phyloP scores from a whole-genome alignment of 257 asterid species.

The Petrea volubilis region DNA sequence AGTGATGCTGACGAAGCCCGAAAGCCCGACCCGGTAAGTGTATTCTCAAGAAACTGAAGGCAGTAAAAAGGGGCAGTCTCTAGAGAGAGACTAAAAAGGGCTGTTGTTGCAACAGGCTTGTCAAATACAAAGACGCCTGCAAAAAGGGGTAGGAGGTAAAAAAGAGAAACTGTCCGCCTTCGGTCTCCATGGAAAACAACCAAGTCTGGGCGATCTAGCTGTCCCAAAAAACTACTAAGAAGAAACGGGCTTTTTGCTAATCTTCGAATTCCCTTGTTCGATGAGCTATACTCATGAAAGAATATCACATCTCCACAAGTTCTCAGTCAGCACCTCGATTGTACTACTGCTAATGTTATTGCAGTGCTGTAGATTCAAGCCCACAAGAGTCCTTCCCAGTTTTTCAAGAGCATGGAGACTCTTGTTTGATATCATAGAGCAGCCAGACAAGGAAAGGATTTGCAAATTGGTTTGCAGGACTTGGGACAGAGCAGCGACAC shows the following conservation, averaged over 20 bases:
- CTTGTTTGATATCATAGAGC: constrained; percentile 66
- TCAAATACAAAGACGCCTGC: constrained; percentile 51
- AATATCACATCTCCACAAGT: constrained; percentile 84
- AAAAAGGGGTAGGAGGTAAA: constrained; percentile 38
- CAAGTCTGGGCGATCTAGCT: constrained; percentile 24
- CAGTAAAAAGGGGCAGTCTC: constrained; percentile 43
- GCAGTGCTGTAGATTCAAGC: constrained; percentile 80
- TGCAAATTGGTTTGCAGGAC: constrained; percentile 65
- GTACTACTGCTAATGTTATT: constrained; percentile 51
- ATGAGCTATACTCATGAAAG: constrained; percentile 44
- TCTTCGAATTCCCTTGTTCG: background rate
- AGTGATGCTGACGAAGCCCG: constrained; percentile 14
- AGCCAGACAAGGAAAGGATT: constrained; percentile 76
- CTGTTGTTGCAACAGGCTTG: constrained; percentile 42
- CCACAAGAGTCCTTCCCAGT: constrained; percentile 61
- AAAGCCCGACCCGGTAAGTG: constrained; percentile 28
- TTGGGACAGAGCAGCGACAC: constrained; percentile 57
- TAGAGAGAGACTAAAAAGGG: constrained; percentile 27
- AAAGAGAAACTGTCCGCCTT: constrained; percentile 34
- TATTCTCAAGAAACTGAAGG: constrained; percentile 46
- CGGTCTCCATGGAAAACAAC: constrained; percentile 55
- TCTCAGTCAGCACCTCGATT: constrained; percentile 63
- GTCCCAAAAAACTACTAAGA: constrained; percentile 12
- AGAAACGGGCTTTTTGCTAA: background rate
- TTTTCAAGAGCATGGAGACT: constrained; percentile 57